A percentile compares a stretch with the other conserved stretches of the same genome.
These are phyloP conservation scores for Jacaranda mimosifolia DNA, from an alignment of 257 asterid species.

Conservation along the genomic window DNA sequence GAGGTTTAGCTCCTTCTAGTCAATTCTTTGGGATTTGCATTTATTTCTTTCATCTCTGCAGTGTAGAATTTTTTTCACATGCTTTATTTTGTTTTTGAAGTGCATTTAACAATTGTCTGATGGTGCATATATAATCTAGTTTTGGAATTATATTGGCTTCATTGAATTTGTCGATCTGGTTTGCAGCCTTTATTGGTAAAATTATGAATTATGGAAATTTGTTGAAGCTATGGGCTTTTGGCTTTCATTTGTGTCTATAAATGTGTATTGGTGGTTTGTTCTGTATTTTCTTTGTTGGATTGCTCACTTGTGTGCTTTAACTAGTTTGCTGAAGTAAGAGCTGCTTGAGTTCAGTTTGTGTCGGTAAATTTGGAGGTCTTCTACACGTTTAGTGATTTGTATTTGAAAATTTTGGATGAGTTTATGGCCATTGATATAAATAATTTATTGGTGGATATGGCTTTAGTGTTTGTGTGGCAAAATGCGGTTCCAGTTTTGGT, in stretches of 20 bases:
- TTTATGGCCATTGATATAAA: background rate
- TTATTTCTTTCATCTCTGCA: background rate
- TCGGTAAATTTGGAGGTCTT: background rate
- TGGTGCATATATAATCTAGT: background rate
- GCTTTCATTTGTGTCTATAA: conserved; percentile 3
- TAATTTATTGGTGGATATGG: background rate
- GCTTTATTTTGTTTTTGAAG: conserved; percentile 21
- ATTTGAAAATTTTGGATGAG: background rate
- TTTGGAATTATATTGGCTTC: conserved; percentile 29
- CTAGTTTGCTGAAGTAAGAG: background rate
- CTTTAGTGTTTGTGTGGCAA: no score
- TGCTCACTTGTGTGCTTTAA: background rate
- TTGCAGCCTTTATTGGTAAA: background rate
- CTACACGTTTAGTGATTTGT: background rate
- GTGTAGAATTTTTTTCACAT: background rate
- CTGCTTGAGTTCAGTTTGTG: conserved; percentile 4
- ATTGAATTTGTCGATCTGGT: conserved; percentile 22
- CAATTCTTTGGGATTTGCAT: conserved; percentile 45
- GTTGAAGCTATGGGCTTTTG: conserved; percentile 14
- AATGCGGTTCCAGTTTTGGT: background rate
- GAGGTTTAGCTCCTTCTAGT: conserved; percentile 46
- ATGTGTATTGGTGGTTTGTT: conserved; percentile 14
- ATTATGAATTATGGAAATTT: background rate
- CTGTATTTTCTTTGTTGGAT: background rate
- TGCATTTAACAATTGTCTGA: conserved; percentile 15